Evolutionary conservation across 208 protist genomes (phyloP), one percentile per base, ranked within the genome.

Genomic region (Porcisia hertigi): DNA sequence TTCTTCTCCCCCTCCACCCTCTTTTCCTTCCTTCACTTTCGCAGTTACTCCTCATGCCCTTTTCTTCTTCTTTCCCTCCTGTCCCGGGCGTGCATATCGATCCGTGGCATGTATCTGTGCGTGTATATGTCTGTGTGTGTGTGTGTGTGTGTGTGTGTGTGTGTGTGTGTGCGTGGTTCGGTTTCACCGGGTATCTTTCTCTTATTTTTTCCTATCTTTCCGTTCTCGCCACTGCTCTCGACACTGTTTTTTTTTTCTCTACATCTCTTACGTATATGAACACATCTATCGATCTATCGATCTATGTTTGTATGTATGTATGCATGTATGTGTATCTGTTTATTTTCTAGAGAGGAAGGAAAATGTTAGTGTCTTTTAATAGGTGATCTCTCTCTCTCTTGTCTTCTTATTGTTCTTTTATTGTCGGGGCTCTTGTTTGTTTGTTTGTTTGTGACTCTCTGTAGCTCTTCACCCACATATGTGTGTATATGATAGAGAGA

Each of bases 201-300:
- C 30, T 30, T 30, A 30, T 30, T 30, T 30, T 30, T 30, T 30
- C 30, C 30, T 30, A 30, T 30, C 30, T 30, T 30, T 30, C 30
- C 30, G 30, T 30, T 30, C 16, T 4, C 62, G 45, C 59, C 20
- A 58, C 14, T 73, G 4, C 49, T 4, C 20, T 57, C 30, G 0
- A 18, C 45, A 60, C 58, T 73, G 30, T 62, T 73, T 73, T 73
- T 60, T 53, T 73, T 60, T 73, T 47, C 23, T 70, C 18, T 54
- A 2, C 43, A 5, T 18, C 0, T 54, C 45, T 70, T 23, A 30
- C 30, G 30, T 30, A 30, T 30, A 30, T 30, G 0, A 30, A 30
- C 30, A 30, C 30, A 30, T 30, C 30, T 30, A 30, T 30, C 30
- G 30, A 30, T 30, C 30, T 30, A n/a, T n/a, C n/a, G n/a, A n/a